Evolutionary conservation across 1,139 yeast species (phyloP).

Genomic region (Insectozyma bohioensis): DNA sequence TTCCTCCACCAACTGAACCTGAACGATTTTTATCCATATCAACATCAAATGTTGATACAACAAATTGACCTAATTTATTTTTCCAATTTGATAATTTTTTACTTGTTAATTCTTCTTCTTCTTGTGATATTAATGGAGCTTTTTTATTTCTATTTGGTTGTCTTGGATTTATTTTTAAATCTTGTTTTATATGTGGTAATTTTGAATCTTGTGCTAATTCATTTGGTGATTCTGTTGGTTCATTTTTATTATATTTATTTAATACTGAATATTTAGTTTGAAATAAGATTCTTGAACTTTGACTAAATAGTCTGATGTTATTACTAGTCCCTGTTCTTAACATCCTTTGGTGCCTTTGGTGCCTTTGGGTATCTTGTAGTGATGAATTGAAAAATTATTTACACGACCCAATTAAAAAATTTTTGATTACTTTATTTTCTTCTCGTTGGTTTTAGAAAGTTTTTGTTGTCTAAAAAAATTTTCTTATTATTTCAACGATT

Average conservation of each 20-base stretch:
- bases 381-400: too few species aligned
- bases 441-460: too few species aligned
- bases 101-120: conserved; percentile 39
- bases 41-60: conserved; percentile 64
- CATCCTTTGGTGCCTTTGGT: too few species aligned
- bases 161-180: conserved; percentile 38
- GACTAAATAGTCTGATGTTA: conserved; percentile 7
- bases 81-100: conserved; percentile 69
- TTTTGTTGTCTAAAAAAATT: too few species aligned
- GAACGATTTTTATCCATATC: conserved; percentile 94
- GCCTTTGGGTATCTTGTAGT: too few species aligned
- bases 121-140: conserved; percentile 54
- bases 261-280: conserved; percentile 17
- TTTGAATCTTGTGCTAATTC: conserved; percentile 49
- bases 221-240: conserved; percentile 35
- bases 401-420: too few species aligned
- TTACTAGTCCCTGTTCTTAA: background rate
- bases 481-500: too few species aligned
- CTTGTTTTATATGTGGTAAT: conserved; percentile 47
- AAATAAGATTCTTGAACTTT: conserved; percentile 11
- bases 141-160: conserved; percentile 40
- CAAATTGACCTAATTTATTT: conserved; percentile 68
- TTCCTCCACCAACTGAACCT: conserved; percentile 91
- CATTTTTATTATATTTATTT: conserved; percentile 19
- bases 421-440: too few species aligned